Conservation (phyloP, 2,329 filamentous ascomycete genomes). For the Colletotrichum sp. region DNA sequence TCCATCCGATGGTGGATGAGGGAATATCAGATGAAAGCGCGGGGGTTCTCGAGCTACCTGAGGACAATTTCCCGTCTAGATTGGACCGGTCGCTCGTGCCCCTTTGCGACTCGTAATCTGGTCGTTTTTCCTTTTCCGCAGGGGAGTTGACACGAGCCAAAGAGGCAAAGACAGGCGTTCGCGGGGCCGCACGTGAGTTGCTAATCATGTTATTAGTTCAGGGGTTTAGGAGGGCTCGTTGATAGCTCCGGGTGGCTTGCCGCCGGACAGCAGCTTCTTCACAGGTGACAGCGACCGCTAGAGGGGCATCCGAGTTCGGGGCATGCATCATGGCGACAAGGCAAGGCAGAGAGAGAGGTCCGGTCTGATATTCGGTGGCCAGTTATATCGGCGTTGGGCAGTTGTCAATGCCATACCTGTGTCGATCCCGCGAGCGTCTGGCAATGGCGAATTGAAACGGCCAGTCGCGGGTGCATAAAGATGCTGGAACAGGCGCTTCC, state of each 20-base stretch:
- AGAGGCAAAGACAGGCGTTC: neutral
- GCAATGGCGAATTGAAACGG: conserved; percentile 9
- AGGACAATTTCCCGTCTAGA: conserved; percentile 15
- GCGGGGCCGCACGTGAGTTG: neutral
- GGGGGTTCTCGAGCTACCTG: conserved; percentile 6
- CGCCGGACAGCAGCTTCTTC: neutral
- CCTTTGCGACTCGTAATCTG: conserved; percentile 10
- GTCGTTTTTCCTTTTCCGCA: neutral
- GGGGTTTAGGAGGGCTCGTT: neutral
- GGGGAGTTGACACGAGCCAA: neutral
- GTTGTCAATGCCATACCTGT: conserved; percentile 10
- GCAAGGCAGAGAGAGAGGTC: neutral
- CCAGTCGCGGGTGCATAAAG: neutral
- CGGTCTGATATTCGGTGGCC: neutral
- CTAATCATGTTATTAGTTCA: conserved; percentile 4
- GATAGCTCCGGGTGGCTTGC: neutral
- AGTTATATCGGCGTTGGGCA: neutral
- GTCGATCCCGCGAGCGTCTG: neutral
- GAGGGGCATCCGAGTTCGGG: neutral
- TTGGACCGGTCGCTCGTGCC: conserved; percentile 7
- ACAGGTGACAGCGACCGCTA: neutral
- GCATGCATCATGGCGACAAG: neutral
- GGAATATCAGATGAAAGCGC: neutral
- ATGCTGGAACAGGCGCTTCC: conserved; percentile 15
- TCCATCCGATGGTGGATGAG: neutral